Evolutionary conservation across 108 stramenopile species (phyloP), one percentile per base, ranked within the genome.

Genomic region (Stephanodiscus triporus): DNA sequence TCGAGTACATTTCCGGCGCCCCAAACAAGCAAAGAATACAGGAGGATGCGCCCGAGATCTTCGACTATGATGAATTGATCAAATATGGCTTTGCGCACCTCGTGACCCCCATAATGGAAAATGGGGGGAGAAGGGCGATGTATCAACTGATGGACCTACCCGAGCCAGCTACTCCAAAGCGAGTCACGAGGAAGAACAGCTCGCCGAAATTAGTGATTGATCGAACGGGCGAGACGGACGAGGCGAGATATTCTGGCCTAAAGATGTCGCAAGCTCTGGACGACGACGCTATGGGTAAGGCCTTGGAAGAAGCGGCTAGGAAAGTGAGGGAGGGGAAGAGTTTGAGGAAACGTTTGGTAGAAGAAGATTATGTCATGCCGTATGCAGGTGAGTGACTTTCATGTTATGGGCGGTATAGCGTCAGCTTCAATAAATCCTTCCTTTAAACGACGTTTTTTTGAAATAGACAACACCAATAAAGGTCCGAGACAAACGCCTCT

Each of bases 31-130:
- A 74, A 68, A 61, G 70, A 34, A 54, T 91, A 32, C 75, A 88
- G 45, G 90, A 91, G 55, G 75, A 75, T 14, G 76, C 66, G 10
- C 86, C 92, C 10, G 85, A 89, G 63, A 76, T 88, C 3, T 91
- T 93, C 77, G 90, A 91, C 61, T 93, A 93, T 66, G 87, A 85
- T 42, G 85, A 93, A 70, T 63, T 93, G 70, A 72, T 73, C 13
- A 89, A 86, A 76, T 91, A 91, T 71, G 89, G 89, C 13, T 91
- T 82, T 65, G 72, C 73, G 53, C 68, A 78, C 63, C 71, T 93
- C 37, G 84, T 75, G 13, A 89, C 85, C 23, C 84, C 88, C n/a
- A 89, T 93, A 53, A 93, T 93, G 92, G 56, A 88, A 58, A 61
- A 70, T 45, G 92, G 92, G 40, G 92, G 92, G 45, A 81, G 92